Evolutionary conservation across 257 asterid species (phyloP), one percentile per base, ranked within the genome.

Genomic region (Galeopsis tetrahit): DNA sequence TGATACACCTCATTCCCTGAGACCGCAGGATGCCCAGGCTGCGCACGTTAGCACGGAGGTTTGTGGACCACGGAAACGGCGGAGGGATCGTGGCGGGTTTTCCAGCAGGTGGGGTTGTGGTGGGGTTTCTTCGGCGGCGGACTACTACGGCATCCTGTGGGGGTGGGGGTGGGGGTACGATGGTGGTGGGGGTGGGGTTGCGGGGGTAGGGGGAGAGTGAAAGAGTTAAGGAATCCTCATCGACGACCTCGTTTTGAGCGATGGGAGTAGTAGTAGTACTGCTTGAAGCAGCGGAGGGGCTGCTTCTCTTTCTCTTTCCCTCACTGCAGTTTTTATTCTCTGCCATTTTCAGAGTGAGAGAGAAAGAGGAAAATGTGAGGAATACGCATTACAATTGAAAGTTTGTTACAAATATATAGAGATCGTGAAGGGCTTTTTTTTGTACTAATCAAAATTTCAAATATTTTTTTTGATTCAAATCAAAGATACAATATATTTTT

Each of bases 61-160:
- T 38, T 0, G 87, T 82, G 1, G 97, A 77, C 96, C 96, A 91
- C 2, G 86, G 84, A 60, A 34, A 90, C 0, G 88, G 88, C 0
- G 83, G 73, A 2, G 79, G 55, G 6, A 82, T 60, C 13, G 72
- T 46, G n/a, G 38, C 70, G n/a, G 42, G 44, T 31, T 62, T 80
- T 1, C 69, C 86, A 15, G 66, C 82, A 0, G 69, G 57, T 0
- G 73, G 72, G 0, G 63, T 5, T 10, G 36, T 69, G 4, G 68
- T 8, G 0, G 84, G 66, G 57, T 74, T 69, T 3, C 87, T 87
- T 1, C 83, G 75, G 5, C 17, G 56, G n/a, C 10, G 9, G 34
- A 21, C 88, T 72, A 2, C 42, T n/a, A n/a, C n/a, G n/a, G n/a
- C n/a, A n/a, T n/a, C n/a, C n/a, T n/a, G n/a, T n/a, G n/a, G n/a